Percentiles rank a stretch among this genome's conserved stretches.
Conservation (phyloP, 768 basidiomycete species). For the Leccinum longicurvipes region DNA sequence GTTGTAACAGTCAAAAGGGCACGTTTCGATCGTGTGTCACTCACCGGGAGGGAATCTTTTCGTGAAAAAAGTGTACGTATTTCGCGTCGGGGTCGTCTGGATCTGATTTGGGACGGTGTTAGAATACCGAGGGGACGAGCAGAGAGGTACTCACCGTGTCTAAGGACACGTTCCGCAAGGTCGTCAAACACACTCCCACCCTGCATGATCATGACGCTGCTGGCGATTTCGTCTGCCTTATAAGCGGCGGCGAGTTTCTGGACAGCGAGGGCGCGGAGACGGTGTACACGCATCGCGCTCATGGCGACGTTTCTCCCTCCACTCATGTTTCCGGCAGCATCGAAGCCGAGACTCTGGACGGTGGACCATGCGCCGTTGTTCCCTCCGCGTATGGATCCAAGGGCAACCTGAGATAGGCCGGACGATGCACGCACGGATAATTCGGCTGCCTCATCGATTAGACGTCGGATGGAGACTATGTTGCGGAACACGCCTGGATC, state of each 20-base stretch:
- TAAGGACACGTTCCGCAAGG: constrained; percentile 83
- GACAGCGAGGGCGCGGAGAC: constrained; percentile 76
- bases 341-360: constrained; percentile 62
- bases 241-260: constrained; percentile 87
- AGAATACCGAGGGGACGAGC: neutral
- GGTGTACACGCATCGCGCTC: constrained; percentile 81
- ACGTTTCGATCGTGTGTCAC: constrained; percentile 20
- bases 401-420: constrained; percentile 71
- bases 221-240: constrained; percentile 84
- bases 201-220: constrained; percentile 94
- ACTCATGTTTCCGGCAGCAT: constrained; percentile 48
- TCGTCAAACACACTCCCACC: constrained; percentile 91
- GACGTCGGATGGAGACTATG: constrained; percentile 67
- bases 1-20: constrained; percentile 16
- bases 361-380: constrained; percentile 54
- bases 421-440: constrained; percentile 85
- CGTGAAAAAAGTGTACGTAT: constrained; percentile 93
- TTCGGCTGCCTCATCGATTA: constrained; percentile 89
- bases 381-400: constrained; percentile 58
- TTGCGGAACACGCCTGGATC: constrained; percentile 85
- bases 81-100: constrained; percentile 73
- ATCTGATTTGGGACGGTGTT: constrained; percentile 41
- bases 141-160: constrained; percentile 43
- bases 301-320: constrained; percentile 75
- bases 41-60: constrained; percentile 90